Percentiles rank a stretch among this genome's conserved stretches.
Evolutionary conservation across 257 asterid genomes (phyloP).

Genomic region (Penstemon eatonii): DNA sequence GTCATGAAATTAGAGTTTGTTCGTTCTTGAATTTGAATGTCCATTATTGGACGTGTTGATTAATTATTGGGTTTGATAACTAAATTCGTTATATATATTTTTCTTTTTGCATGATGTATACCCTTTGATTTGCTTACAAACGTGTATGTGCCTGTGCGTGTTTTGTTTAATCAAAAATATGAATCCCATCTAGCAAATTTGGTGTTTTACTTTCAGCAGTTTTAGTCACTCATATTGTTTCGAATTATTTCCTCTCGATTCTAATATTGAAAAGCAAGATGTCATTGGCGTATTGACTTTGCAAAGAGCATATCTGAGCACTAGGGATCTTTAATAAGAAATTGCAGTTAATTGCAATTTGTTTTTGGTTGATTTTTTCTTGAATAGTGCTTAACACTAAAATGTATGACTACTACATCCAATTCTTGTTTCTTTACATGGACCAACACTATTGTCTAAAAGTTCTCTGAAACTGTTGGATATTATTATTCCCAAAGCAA

Average conservation of each 20-base stretch:
- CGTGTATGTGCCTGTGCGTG: too few relatives aligned
- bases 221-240: background rate
- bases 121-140: too few relatives aligned
- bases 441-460: background rate
- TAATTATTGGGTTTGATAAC: background rate
- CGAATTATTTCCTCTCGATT: background rate
- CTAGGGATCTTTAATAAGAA: too few relatives aligned
- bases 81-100: too few relatives aligned
- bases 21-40: background rate
- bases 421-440: constrained; percentile 10
- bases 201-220: background rate
- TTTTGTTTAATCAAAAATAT: too few relatives aligned
- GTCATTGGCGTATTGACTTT: too few relatives aligned
- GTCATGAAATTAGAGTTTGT: background rate
- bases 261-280: background rate
- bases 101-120: background rate
- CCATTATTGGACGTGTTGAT: too few relatives aligned
- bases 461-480: background rate
- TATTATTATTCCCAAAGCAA: background rate
- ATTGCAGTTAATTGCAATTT: too few relatives aligned
- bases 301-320: too few relatives aligned
- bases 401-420: background rate
- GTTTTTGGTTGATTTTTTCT: too few relatives aligned
- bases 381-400: too few relatives aligned
- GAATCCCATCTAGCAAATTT: background rate